Conservation (phyloP, 2,329 filamentous ascomycete genomes). For the Aspergillus ruber region DNA sequence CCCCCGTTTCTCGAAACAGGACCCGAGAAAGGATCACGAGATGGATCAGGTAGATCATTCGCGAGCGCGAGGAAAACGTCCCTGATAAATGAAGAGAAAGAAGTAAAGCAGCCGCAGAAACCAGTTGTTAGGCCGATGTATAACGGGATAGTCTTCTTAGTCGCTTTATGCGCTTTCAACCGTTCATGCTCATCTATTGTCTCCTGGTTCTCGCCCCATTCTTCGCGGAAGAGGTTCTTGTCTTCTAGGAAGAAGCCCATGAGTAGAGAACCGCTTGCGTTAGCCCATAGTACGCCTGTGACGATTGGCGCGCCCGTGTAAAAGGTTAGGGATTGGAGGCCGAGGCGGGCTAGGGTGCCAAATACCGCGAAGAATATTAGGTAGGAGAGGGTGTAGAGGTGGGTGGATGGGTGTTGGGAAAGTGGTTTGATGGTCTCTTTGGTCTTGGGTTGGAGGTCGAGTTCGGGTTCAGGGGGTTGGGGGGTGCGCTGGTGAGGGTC, state of each 20-base stretch:
- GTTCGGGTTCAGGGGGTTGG: constrained; percentile 31
- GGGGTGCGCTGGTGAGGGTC: constrained; percentile 30
- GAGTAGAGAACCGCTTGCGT: constrained; percentile 71
- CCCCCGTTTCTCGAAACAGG: constrained; percentile 57
- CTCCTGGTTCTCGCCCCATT: constrained; percentile 40
- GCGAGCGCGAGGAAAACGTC: constrained; percentile 74
- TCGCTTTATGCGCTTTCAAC: constrained; percentile 40
- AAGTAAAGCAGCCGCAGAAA: constrained; percentile 85
- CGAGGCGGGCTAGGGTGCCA: constrained; percentile 76
- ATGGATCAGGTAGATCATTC: constrained; percentile 60
- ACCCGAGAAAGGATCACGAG: constrained; percentile 27
- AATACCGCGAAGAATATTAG: constrained; percentile 78
- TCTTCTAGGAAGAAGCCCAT: constrained; percentile 86
- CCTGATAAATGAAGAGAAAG: constrained; percentile 78
- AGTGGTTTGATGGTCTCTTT: constrained; percentile 18
- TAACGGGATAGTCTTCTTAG: constrained; percentile 80
- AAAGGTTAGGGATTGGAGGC: constrained; percentile 68
- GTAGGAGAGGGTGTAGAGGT: constrained; percentile 70
- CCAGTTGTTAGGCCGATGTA: constrained; percentile 82
- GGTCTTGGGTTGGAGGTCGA: constrained; percentile 9
- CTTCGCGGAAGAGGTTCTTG: constrained; percentile 63
- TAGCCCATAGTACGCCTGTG: constrained; percentile 77
- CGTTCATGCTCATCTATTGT: constrained; percentile 22
- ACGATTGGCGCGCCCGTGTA: constrained; percentile 71
- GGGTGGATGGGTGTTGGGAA: constrained; percentile 47